Evolutionary conservation across 1,284 basidiomycete genomes (phyloP), one percentile per base, ranked within the genome.

Genomic region (Irpex lacteus): DNA sequence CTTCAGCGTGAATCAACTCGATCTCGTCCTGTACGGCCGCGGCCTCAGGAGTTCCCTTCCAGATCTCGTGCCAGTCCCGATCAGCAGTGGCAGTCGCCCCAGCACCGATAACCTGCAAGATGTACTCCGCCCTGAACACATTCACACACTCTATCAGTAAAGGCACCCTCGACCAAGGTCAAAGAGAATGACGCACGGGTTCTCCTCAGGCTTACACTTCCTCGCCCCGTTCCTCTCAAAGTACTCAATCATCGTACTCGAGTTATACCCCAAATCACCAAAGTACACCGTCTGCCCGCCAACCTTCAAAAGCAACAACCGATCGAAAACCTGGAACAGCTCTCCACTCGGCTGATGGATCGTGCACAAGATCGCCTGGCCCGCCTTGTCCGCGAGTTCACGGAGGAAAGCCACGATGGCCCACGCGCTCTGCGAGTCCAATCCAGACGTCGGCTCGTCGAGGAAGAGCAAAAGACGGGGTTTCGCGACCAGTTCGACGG

Each of bases 401-500:
- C 90, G 84, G 59, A 96, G 80, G 72, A 96, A 90, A 1, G 84
- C 81, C 60, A 94, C 82, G 70, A 97, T 94, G 13, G 90, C 90
- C 90, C 91, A 96, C 0, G 95, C 94, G 59, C 88, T 91, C 73
- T 96, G 94, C 2, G 92, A 94, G 73, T 96, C 95, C 34, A 97
- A 80, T 54, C 95, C 94, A 9, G 91, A 93, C 0, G 91, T 94
- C 0, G 88, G 88, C 72, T 95, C 91, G 69, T 95, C 92, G 63
- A 94, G 80, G 82, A 95, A 95, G 26, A 96, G 81, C 0, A 96
- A 80, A 2, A 94, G 79, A 70, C 83, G 92, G 91, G 85, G 87
- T 82, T 84, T 91, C 3, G 91, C 89, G 21, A 91, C 91, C 26
- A 94, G 77, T 72, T 95, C 93, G 40, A 95, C 92, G 57, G 85